Evolutionary conservation across 257 asterid species (phyloP).

Genomic region (Solanum medicagineum): DNA sequence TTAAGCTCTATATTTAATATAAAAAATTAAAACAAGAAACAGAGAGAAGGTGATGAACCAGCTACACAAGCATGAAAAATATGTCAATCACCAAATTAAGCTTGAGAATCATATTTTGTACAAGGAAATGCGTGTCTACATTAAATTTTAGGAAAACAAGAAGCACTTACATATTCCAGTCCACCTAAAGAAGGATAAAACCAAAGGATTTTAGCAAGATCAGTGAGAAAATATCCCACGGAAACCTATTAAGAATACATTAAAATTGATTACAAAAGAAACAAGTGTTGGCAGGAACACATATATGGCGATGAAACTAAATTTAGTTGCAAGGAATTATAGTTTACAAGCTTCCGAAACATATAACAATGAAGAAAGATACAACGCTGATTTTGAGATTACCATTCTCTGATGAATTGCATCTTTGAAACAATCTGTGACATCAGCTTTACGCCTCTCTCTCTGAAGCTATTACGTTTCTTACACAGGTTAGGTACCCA

Average conservation of each 20-base stretch:
- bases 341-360: not conserved
- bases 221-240: conserved; percentile 63
- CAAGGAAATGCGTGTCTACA: not conserved
- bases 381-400: not conserved
- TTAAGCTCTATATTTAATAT: no score
- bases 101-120: not conserved
- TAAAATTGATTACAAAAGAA: not conserved
- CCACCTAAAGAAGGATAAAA: conserved; percentile 73
- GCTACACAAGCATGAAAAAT: conserved; percentile 23
- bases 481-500: not conserved
- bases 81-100: not conserved
- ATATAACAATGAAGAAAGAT: not conserved
- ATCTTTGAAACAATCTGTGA: not conserved
- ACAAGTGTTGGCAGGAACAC: not conserved
- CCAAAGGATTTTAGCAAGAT: conserved; percentile 80
- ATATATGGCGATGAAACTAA: not conserved
- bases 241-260: conserved; percentile 39
- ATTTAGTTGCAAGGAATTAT: not conserved
- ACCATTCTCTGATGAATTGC: not conserved
- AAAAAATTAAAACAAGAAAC: no score
- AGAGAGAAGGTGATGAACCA: conserved; percentile 76
- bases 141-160: not conserved
- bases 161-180: conserved; percentile 68
- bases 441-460: not conserved
- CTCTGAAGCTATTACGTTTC: not conserved